A percentile compares a stretch with the other conserved stretches of the same genome.
Evolutionary conservation across 176 grass and related monocot genomes (phyloP).

Genomic region (Tuctoria greenei): DNA sequence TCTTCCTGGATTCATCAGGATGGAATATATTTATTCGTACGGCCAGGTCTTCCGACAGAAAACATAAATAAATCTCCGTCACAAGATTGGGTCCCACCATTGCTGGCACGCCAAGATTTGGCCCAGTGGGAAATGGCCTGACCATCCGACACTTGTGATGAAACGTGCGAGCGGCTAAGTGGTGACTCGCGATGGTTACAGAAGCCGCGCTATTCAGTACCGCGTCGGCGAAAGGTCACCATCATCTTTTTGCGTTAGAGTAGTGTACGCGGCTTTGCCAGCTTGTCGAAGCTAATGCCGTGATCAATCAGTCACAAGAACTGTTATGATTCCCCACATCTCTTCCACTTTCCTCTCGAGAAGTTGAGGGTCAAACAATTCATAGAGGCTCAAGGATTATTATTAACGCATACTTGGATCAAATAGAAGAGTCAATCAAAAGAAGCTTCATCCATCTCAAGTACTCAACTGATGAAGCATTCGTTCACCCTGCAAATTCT

Average conservation of each 20-base stretch:
- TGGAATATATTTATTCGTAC: not conserved
- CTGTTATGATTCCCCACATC: not conserved
- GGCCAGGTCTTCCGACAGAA: not conserved
- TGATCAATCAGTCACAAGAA: not conserved
- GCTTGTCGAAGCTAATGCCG: constrained; percentile 13
- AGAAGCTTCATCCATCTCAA: not conserved
- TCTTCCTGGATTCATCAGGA: not conserved
- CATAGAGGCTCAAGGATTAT: not conserved
- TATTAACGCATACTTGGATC: not conserved
- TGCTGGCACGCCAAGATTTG: not conserved
- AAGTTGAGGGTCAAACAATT: not conserved
- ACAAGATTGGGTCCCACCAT: not conserved
- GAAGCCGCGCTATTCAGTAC: not conserved
- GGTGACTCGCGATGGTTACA: not conserved
- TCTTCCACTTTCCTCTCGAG: not conserved
- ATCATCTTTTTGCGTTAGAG: not conserved
- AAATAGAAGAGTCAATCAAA: not conserved
- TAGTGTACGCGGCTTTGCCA: not conserved
- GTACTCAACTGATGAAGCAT: not conserved
- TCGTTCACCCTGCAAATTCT: not conserved
- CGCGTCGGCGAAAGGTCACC: constrained; percentile 28
- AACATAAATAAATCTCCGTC: not conserved
- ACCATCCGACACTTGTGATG: not conserved
- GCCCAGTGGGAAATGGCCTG: not conserved
- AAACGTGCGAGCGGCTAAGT: constrained; percentile 5